phyloP scores from a whole-genome alignment of 371 early-diverging fungal genomes.

The Lichtheimia hyalospora region DNA sequence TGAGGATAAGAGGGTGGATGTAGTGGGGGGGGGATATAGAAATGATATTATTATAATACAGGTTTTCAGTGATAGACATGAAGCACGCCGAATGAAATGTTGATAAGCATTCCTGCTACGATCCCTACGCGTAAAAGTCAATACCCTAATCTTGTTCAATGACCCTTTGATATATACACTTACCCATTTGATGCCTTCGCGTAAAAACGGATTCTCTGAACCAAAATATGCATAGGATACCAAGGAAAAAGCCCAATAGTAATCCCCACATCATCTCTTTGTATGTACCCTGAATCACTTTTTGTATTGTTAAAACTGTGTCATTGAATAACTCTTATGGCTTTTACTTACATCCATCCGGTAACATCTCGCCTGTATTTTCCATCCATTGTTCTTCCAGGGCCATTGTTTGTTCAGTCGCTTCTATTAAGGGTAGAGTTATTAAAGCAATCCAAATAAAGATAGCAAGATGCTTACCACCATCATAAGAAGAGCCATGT shows the following conservation, averaged over 20 bases:
- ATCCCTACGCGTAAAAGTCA: conserved; percentile 33
- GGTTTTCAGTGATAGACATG: conserved; percentile 50
- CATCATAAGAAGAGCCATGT: conserved; percentile 25
- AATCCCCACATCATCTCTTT: conserved; percentile 68
- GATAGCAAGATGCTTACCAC: background rate
- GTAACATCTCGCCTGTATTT: conserved; percentile 55
- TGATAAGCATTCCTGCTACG: conserved; percentile 65
- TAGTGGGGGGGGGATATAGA: background rate
- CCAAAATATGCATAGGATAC: conserved; percentile 67
- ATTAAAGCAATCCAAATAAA: background rate
- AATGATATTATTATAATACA: background rate
- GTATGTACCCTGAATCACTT: conserved; percentile 57
- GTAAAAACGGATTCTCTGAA: conserved; percentile 68
- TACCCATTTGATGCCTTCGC: conserved; percentile 68
- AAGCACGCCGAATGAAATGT: conserved; percentile 65
- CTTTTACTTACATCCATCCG: conserved; percentile 52
- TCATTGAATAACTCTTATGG: background rate
- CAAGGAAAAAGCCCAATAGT: conserved; percentile 67
- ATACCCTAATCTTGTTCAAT: too few relatives aligned
- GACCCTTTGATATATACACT: conserved; percentile 3
- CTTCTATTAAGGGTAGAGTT: conserved; percentile 12
- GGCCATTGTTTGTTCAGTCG: conserved; percentile 43
- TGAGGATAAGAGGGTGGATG: background rate
- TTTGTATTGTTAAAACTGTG: background rate
- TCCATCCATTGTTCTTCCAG: conserved; percentile 78